A percentile compares a stretch with the other conserved stretches of the same genome.
These are phyloP conservation scores for Phytophthora syringae DNA, from an alignment of 352 stramenopile species.

Conservation along the genomic window DNA sequence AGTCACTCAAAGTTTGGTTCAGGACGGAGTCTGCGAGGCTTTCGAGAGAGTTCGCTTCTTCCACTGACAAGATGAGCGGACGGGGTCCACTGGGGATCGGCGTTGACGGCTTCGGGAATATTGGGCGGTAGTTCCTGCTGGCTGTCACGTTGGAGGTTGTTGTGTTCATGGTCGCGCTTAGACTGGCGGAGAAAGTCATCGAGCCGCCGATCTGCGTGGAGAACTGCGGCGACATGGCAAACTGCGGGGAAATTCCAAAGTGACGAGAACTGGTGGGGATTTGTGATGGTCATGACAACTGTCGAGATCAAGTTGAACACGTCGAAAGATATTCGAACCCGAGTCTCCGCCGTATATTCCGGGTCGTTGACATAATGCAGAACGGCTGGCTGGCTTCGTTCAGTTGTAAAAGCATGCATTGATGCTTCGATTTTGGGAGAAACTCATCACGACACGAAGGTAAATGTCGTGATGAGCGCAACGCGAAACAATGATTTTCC, in stretches of 20 bases:
- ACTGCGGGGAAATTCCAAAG: conserved; percentile 5
- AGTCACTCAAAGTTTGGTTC: conserved; percentile 38
- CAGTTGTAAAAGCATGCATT: too few species aligned
- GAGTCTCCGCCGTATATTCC: neutral
- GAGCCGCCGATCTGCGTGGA: conserved; percentile 25
- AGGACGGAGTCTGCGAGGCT: conserved; percentile 35
- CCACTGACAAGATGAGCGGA: conserved; percentile 29
- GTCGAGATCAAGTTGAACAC: conserved; percentile 2
- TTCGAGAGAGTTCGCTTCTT: conserved; percentile 34
- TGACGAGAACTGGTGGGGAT: neutral
- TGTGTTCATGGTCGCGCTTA: conserved; percentile 22
- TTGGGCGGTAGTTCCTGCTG: conserved; percentile 19
- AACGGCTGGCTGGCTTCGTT: conserved; percentile 12
- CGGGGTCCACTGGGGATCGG: conserved; percentile 10
- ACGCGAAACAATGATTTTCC: too few species aligned
- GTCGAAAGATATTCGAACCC: neutral
- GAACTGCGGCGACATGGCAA: conserved; percentile 28
- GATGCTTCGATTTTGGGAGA: too few species aligned
- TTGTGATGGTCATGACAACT: neutral
- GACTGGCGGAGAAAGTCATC: conserved; percentile 38
- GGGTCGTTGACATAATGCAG: conserved; percentile 2
- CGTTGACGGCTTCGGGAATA: neutral
- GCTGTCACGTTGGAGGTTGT: conserved; percentile 18
- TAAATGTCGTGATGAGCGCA: too few species aligned
- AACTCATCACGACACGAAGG: too few species aligned